Percentiles rank a stretch among this genome's conserved stretches.
These are phyloP conservation scores for Periconia digitata DNA, from an alignment of 2,329 filamentous ascomycete genomes.

Conservation along the genomic window DNA sequence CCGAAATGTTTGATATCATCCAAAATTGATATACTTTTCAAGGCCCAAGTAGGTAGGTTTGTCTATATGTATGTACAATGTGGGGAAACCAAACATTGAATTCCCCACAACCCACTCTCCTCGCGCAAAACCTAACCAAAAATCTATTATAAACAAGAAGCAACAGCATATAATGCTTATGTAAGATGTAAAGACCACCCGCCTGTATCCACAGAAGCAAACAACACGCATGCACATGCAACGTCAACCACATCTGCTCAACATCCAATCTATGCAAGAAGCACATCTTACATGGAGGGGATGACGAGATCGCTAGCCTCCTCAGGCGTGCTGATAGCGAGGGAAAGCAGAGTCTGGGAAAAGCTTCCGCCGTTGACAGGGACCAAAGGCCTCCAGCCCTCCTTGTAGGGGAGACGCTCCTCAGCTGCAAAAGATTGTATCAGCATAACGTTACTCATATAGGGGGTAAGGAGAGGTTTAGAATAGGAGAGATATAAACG, in stretches of 20 bases:
- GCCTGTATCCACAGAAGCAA: too few species aligned
- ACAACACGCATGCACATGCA: constrained; percentile 3
- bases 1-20: too few species aligned
- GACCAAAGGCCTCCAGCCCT: constrained; percentile 21
- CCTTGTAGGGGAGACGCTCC: constrained; percentile 22
- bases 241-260: too few species aligned
- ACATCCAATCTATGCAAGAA: background rate
- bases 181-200: too few species aligned
- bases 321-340: constrained; percentile 21
- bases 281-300: background rate
- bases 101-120: too few species aligned
- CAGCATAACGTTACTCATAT: background rate
- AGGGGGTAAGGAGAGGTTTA: background rate
- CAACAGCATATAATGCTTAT: too few species aligned
- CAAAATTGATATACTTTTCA: too few species aligned
- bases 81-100: too few species aligned
- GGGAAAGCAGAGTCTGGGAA: constrained; percentile 8
- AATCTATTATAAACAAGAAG: too few species aligned
- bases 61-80: too few species aligned
- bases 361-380: constrained; percentile 9
- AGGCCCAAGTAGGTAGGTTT: too few species aligned
- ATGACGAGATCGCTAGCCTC: constrained; percentile 1
- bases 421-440: constrained; percentile 13
- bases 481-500: background rate
- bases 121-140: too few species aligned